These are phyloP conservation scores for Diaporthe caulivora DNA, from an alignment of 2,329 filamentous ascomycete genomes.

Conservation along the genomic window DNA sequence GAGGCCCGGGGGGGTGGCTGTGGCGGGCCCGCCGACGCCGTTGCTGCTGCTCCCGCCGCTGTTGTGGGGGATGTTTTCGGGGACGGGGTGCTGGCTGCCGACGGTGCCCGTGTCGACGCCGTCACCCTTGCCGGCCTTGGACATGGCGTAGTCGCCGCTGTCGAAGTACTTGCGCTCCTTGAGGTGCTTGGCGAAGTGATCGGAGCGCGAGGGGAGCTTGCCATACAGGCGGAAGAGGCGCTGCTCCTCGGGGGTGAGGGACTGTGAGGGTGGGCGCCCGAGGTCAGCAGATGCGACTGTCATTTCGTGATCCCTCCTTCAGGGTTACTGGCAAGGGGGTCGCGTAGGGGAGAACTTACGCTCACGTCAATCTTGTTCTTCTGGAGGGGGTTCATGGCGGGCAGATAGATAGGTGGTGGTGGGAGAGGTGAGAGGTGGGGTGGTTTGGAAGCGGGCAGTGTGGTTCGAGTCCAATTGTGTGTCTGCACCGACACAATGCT, in stretches of 20 bases:
- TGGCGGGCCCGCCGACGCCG: slow-evolving; percentile 33
- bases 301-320: slow-evolving; percentile 5
- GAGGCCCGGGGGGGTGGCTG: slow-evolving; percentile 23
- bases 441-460: not conserved
- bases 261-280: slow-evolving; percentile 62
- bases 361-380: slow-evolving; percentile 98
- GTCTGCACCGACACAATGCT: slow-evolving; percentile 9
- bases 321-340: slow-evolving; percentile 36
- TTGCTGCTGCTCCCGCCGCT: slow-evolving; percentile 60
- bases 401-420: not conserved
- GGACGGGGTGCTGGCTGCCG: slow-evolving; percentile 93
- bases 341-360: slow-evolving; percentile 69
- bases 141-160: slow-evolving; percentile 95
- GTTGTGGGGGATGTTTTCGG: slow-evolving; percentile 93
- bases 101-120: slow-evolving; percentile 94
- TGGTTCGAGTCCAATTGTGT: not conserved
- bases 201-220: slow-evolving; percentile 96
- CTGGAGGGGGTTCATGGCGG: slow-evolving; percentile 92
- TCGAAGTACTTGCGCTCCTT: slow-evolving; percentile 99
- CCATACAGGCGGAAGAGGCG: slow-evolving; percentile 97
- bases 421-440: not conserved
- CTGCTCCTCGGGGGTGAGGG: slow-evolving; percentile 93
- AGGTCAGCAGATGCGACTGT: slow-evolving; percentile 23
- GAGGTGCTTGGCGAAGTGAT: slow-evolving; percentile 96
- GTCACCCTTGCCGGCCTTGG: slow-evolving; percentile 96